Base-by-base conservation (phyloP, 768 basidiomycete species). In the Xerocomellus dryophilus region DNA sequence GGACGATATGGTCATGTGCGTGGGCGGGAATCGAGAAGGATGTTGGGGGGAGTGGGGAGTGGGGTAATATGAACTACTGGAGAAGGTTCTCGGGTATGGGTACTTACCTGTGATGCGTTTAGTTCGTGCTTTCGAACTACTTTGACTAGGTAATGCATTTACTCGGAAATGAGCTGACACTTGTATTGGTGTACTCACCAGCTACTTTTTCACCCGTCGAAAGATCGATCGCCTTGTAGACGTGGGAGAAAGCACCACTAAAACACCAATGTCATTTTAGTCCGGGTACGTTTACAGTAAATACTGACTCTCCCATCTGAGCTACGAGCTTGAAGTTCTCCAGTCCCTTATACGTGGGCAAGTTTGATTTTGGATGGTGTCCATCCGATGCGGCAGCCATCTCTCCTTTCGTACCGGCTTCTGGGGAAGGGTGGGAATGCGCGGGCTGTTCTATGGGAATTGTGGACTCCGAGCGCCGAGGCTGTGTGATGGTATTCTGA, bases 201-300 rank as follows among this genome's bases (percentile, higher is more conserved):
- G 95, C 95, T 41, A 94, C 87, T 70, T 85, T 88, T 64, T 85
- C 80, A 39, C 85, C 85, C 11, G 85, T 86, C 35, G 78, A 74
- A 44, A 82, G 77, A 68, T 98, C 90, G 50, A 88, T 62, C 14
- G 93, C 96, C 68, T 90, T 91, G 80, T 96, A 99, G 9, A 99
- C 96, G 67, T 97, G 93, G n/a, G 95, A 98, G 70, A 99, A 99
- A 40, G 96, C 96, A 55, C 96, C 96, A 64, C 86, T 91, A 63
- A 31, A 55, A 70, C 52, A 36, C 54, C 50, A 39, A 38, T 40
- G 63, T 69, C 45, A 55, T 51, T 53, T 35, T 34, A 43, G 50
- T 42, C 43, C 51, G 42, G 41, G 34, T 52, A 48, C 51, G 44
- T 11, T 7, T 34, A 27, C 23, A 5, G 4, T 8, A 38, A 35